Conservation (phyloP, 371 early-diverging fungal genomes). For the Choanephora cucurbitarum region DNA sequence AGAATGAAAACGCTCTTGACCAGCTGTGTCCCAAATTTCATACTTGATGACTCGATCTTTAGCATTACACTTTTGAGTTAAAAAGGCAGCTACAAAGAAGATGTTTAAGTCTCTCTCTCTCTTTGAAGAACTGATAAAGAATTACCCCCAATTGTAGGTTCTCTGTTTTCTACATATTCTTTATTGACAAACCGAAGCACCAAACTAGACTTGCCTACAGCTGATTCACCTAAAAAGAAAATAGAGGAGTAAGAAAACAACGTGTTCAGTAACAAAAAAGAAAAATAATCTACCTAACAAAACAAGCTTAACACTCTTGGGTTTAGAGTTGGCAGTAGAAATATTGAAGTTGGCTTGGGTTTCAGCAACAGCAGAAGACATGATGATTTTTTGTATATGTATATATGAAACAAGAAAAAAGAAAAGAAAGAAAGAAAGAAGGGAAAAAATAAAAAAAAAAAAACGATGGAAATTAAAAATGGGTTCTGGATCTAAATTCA, state of each 20-base stretch:
- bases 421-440: slow-evolving; percentile 5
- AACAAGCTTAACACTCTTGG: slow-evolving; percentile 67
- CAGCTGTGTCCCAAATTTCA: slow-evolving; percentile 96
- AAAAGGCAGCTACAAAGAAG: slow-evolving; percentile 66
- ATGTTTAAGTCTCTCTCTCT: not conserved
- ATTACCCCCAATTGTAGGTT: slow-evolving; percentile 95
- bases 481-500: not conserved
- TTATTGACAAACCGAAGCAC: slow-evolving; percentile 87
- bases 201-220: slow-evolving; percentile 84
- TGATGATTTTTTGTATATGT: slow-evolving; percentile 2
- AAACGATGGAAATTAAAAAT: not conserved
- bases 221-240: slow-evolving; percentile 69
- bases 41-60: slow-evolving; percentile 76
- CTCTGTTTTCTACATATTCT: slow-evolving; percentile 93
- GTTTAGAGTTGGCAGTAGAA: slow-evolving; percentile 27
- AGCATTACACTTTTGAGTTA: slow-evolving; percentile 68
- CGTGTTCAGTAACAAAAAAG: not conserved
- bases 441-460: slow-evolving; percentile 1
- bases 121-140: not conserved
- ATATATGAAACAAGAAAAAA: not conserved
- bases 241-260: not conserved
- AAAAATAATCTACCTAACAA: slow-evolving; percentile 55
- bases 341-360: slow-evolving; percentile 1
- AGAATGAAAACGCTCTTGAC: slow-evolving; percentile 88
- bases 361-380: slow-evolving; percentile 12